These are phyloP conservation scores for Acrocalymma vagum DNA, from an alignment of 2,329 filamentous ascomycete genomes.

Conservation along the genomic window DNA sequence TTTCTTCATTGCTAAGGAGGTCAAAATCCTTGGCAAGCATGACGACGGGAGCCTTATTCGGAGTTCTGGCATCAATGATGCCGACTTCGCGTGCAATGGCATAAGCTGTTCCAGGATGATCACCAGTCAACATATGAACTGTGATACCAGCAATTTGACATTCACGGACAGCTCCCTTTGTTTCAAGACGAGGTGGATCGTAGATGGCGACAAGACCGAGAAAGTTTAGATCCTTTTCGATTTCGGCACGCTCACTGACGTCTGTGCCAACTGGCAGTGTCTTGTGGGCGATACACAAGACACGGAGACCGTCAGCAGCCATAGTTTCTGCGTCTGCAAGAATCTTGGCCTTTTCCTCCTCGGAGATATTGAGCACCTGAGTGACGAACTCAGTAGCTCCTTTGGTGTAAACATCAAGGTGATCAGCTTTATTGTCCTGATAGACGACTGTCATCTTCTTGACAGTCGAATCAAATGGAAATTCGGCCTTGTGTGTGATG, in stretches of 20 bases:
- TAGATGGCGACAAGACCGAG: conserved; percentile 87
- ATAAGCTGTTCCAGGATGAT: conserved; percentile 55
- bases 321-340: conserved; percentile 41
- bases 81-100: conserved; percentile 58
- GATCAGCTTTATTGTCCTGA: conserved; percentile 34
- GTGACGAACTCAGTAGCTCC: conserved; percentile 50
- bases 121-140: conserved; percentile 60
- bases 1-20: conserved; percentile 51
- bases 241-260: conserved; percentile 60
- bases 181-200: conserved; percentile 84
- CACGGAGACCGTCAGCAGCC: conserved; percentile 48
- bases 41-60: too few relatives aligned
- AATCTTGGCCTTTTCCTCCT: conserved; percentile 38
- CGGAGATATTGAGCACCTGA: conserved; percentile 38
- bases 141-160: conserved; percentile 58
- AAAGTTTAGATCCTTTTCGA: conserved; percentile 76
- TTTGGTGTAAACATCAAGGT: conserved; percentile 48
- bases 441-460: conserved; percentile 52
- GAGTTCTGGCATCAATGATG: conserved; percentile 49
- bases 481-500: conserved; percentile 45
- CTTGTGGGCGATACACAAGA: conserved; percentile 49
- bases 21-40: conserved; percentile 58
- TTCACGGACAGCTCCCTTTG: conserved; percentile 63
- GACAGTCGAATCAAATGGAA: conserved; percentile 50
- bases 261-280: conserved; percentile 33